Conservation (phyloP, 2,329 filamentous ascomycete species). For the Diaporthe vaccinii region DNA sequence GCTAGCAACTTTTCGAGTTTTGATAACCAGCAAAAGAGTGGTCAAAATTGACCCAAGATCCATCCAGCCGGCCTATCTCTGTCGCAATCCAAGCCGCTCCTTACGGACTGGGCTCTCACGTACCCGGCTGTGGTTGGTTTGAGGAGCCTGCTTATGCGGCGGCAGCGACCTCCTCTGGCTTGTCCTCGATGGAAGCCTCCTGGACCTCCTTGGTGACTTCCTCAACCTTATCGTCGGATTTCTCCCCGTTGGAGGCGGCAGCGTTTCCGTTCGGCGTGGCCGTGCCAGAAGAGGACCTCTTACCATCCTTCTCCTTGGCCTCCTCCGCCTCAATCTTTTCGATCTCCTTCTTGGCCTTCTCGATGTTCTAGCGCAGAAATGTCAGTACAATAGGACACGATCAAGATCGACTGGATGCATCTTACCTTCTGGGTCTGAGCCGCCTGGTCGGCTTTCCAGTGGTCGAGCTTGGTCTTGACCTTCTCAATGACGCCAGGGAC, state of each 20-base stretch:
- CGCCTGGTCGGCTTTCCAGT: slow-evolving; percentile 93
- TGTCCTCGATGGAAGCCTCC: slow-evolving; percentile 66
- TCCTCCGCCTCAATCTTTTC: slow-evolving; percentile 84
- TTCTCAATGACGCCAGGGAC: slow-evolving; percentile 86
- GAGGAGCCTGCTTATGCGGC: slow-evolving; percentile 24
- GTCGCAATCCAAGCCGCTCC: background rate
- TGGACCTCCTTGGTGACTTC: slow-evolving; percentile 66
- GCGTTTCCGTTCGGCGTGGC: slow-evolving; percentile 55
- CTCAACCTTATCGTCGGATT: slow-evolving; percentile 63
- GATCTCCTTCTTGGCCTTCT: slow-evolving; percentile 96
- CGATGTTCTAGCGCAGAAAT: slow-evolving; percentile 79
- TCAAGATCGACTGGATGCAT: slow-evolving; percentile 38
- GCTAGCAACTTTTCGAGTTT: background rate
- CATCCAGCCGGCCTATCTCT: background rate
- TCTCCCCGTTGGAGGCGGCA: slow-evolving; percentile 57
- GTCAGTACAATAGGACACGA: slow-evolving; percentile 11
- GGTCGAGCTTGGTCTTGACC: slow-evolving; percentile 89
- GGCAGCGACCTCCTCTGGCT: slow-evolving; percentile 57
- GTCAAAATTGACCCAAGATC: background rate
- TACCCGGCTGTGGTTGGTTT: no score
- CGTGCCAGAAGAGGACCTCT: slow-evolving; percentile 52
- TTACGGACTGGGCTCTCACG: no score
- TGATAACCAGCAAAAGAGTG: background rate
- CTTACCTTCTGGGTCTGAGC: slow-evolving; percentile 91
- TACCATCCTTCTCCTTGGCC: slow-evolving; percentile 56